Evolutionary conservation across 2,329 filamentous ascomycete genomes (phyloP), one percentile per base, ranked within the genome.

Genomic region (Microascus cirrosus): DNA sequence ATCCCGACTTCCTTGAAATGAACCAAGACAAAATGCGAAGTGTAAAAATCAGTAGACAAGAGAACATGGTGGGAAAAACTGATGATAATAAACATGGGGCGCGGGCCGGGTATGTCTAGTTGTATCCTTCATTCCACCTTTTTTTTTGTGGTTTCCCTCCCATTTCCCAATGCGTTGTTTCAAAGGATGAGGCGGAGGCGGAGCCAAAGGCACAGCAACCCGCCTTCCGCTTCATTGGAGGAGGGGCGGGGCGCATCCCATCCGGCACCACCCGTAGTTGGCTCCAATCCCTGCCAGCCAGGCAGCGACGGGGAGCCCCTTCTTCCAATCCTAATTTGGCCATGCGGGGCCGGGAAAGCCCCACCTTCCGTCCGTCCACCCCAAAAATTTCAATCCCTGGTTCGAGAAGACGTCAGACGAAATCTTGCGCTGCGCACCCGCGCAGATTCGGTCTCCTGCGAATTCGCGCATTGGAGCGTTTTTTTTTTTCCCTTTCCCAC

Each of bases 61-160:
- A 45, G n/a, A 45, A n/a, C 18, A n/a, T n/a, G 15, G 24, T 12
- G 25, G 13, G 18, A n/a, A 11, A 48, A 48, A 56, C 13, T n/a
- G 18, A 18, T 22, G 42, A 25, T 36, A n/a, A 32, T 48, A 25
- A 56, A 56, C 24, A 48, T 56, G 36, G 55, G 39, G 55, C 55
- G 55, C 55, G 55, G 28, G 55, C 55, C 55, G 55, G 55, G 50
- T 56, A 56, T 56, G 28, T 55, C 39, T 25, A 35, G 42, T 15
- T 48, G 54, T 48, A 39, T 22, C n/a, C 39, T 55, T n/a, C 45
- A 20, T 34, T 22, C 22, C 20, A 12, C 32, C 50, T 52, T 15
- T 51, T 34, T 50, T 32, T 13, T 48, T 39, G 24, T 39, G 7
- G 24, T 34, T 13, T 53, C 4, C 22, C 28, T 53, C 52, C 25